Conservation (phyloP, 768 basidiomycete genomes). For the Cubamyces sp. region DNA sequence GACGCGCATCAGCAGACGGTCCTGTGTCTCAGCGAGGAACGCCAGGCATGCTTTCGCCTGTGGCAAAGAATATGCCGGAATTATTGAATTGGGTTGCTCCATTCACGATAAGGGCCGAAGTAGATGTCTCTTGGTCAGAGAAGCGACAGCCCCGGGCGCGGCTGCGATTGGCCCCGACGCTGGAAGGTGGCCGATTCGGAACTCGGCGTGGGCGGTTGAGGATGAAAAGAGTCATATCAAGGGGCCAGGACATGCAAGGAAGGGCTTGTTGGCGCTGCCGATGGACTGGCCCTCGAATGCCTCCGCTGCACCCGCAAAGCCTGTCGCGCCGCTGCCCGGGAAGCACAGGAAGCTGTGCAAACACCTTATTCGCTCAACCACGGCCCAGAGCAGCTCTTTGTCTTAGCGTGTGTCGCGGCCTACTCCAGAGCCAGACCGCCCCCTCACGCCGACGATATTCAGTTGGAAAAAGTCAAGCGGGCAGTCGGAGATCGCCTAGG, state of each 20-base stretch:
- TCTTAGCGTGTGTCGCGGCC: background rate
- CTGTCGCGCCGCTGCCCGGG: constrained; percentile 16
- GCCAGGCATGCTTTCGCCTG: constrained; percentile 12
- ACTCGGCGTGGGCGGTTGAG: constrained; percentile 8
- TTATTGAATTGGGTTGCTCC: constrained; percentile 16
- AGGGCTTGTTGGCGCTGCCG: constrained; percentile 14
- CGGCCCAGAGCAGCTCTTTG: background rate
- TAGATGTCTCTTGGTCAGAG: constrained; percentile 14
- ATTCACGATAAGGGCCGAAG: constrained; percentile 20
- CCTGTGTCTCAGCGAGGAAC: background rate
- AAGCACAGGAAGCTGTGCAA: constrained; percentile 20
- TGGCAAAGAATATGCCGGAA: constrained; percentile 18
- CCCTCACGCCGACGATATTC: background rate
- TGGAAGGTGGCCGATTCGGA: constrained; percentile 7
- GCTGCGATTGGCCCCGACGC: constrained; percentile 16
- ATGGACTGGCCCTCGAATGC: constrained; percentile 9
- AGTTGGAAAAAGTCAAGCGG: background rate
- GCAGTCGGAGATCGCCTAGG: constrained; percentile 9
- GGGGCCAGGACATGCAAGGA: constrained; percentile 18
- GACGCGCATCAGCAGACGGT: background rate
- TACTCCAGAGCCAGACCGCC: background rate
- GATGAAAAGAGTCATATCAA: constrained; percentile 20
- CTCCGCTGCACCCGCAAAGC: constrained; percentile 9
- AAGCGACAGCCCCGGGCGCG: constrained; percentile 9
- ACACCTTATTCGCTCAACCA: constrained; percentile 3